Percentiles rank a stretch among this genome's conserved stretches.
Conservation (phyloP, 2,329 filamentous ascomycete species). For the Ascomycota sp. region DNA sequence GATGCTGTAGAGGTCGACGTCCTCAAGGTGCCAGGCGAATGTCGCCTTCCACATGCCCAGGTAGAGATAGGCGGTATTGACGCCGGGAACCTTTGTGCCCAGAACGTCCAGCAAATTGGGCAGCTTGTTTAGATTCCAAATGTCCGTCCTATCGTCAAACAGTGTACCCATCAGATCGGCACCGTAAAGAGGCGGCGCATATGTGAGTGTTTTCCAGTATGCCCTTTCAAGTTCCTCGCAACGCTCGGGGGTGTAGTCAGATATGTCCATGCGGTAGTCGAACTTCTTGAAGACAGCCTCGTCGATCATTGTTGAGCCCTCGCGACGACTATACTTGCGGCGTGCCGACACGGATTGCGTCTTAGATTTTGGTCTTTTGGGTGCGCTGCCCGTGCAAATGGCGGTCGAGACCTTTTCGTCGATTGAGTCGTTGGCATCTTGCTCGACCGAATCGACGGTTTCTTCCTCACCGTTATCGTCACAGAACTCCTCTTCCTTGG, state of each 20-base stretch:
- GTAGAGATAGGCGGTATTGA: constrained; percentile 95
- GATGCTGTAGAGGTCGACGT: constrained; percentile 97
- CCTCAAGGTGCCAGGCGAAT: constrained; percentile 96
- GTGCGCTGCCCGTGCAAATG: constrained; percentile 27
- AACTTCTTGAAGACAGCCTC: constrained; percentile 82
- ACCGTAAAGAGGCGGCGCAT: constrained; percentile 84
- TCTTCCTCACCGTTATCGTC: constrained; percentile 10
- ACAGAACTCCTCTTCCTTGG: constrained; percentile 21
- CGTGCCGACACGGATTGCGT: constrained; percentile 66
- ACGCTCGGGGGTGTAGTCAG: constrained; percentile 75
- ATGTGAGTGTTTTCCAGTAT: constrained; percentile 96
- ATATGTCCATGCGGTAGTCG: constrained; percentile 72
- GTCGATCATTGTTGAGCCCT: constrained; percentile 60
- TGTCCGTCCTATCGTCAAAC: constrained; percentile 66
- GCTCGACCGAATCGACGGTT: constrained; percentile 27
- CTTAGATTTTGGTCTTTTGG: constrained; percentile 32
- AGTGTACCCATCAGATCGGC: constrained; percentile 92
- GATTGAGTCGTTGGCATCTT: constrained; percentile 22
- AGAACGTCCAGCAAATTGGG: constrained; percentile 86
- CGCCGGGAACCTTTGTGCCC: constrained; percentile 86
- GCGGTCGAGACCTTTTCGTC: constrained; percentile 22
- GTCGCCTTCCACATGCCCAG: constrained; percentile 99
- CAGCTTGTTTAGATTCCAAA: constrained; percentile 89
- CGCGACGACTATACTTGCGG: constrained; percentile 66
- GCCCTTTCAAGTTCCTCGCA: constrained; percentile 86